Base-by-base conservation (phyloP, 495 filamentous ascomycete genomes). In the Terfezia boudieri region DNA sequence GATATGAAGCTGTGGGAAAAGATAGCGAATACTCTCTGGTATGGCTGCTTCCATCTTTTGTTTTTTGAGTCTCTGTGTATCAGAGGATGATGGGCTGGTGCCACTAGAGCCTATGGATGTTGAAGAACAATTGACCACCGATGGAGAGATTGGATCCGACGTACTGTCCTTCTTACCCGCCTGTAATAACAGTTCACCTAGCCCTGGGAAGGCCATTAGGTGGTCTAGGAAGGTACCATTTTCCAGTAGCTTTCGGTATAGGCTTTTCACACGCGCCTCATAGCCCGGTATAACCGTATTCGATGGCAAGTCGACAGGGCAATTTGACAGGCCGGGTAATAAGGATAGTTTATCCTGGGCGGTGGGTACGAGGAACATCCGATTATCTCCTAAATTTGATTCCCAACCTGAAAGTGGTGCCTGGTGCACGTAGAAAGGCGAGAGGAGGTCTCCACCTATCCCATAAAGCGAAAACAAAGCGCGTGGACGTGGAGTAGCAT, bases 1-100 rank as follows among this genome's bases (percentile, higher is more conserved):
- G 14, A 70, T 59, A 37, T 69, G 67, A 4, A 60, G 51, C 56
- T 70, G 66, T 32, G 67, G 52, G 26, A 70, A 60, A 6, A 54
- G 60, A 0, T 35, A 41, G 52, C 58, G 58, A 46, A 67, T 20
- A 9, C 59, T 49, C 38, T 55, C 51, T 0, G 66, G 66, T 14
- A 66, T 22, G 8, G 36, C 35, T 12, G 23, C 54, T 14, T 52
- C 56, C 26, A 64, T 53, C 55, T 57, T 20, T 53, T 49, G 41
- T 20, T 46, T 46, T 20, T 46, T 46, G 8, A 46, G 12, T 46
- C 4, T 14, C 41, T 46, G 14, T 5, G 12, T 20, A 46, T 46
- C 41, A 14, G 17, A 14, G 8, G 14, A 14, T 14, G 41, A 46
- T 14, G 41, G 41, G 41, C 14, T 14, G 17, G 35, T 20, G 17